Conservation (phyloP, 345 rosid species). For the Gossypioides kirkii region DNA sequence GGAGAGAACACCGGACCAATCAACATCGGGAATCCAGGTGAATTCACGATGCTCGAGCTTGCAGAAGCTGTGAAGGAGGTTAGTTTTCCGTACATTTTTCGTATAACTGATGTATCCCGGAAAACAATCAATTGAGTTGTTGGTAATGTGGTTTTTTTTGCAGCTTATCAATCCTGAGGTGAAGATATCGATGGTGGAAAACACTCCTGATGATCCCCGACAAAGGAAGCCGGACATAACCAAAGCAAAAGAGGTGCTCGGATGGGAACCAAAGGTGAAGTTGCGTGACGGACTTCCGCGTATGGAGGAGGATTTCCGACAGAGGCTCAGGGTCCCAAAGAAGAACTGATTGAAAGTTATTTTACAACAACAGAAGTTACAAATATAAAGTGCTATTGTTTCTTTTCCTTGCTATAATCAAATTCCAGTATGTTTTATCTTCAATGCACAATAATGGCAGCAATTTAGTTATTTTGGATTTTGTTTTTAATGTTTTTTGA, state of each 20-base stretch:
- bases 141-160: slow-evolving; percentile 13
- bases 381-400: background rate
- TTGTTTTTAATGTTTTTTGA: background rate
- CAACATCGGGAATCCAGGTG: slow-evolving; percentile 92
- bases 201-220: slow-evolving; percentile 93
- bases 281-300: slow-evolving; percentile 83
- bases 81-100: slow-evolving; percentile 9
- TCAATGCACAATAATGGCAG: slow-evolving; percentile 4
- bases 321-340: slow-evolving; percentile 55
- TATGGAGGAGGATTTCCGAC: slow-evolving; percentile 91
- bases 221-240: slow-evolving; percentile 89
- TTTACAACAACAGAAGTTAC: background rate
- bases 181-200: slow-evolving; percentile 65
- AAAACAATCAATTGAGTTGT: background rate
- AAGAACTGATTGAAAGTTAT: slow-evolving; percentile 31
- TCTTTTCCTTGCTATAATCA: background rate
- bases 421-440: background rate
- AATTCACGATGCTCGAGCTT: slow-evolving; percentile 83
- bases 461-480: background rate
- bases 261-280: slow-evolving; percentile 91
- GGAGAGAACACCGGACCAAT: slow-evolving; percentile 92
- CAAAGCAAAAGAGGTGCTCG: slow-evolving; percentile 74
- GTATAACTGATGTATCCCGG: background rate
- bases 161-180: slow-evolving; percentile 79
- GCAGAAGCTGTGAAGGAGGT: slow-evolving; percentile 94